Percentiles rank a stretch among this genome's conserved stretches.
Conservation (phyloP, 768 basidiomycete genomes). For the Steccherinum ochraceum region DNA sequence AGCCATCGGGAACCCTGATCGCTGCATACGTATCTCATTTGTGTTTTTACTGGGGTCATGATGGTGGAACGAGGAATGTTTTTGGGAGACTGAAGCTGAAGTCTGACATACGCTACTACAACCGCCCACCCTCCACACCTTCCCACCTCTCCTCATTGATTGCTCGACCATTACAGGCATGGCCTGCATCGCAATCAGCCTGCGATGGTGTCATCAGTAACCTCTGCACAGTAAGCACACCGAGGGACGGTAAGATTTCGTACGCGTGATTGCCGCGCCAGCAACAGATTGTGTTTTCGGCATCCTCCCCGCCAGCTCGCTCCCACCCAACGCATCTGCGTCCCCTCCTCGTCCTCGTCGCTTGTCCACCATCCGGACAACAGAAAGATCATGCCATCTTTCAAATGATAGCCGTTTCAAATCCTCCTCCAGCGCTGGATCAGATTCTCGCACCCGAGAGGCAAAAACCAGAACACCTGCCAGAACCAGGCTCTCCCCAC, state of each 20-base stretch:
- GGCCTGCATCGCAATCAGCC: background rate
- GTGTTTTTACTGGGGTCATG: no score
- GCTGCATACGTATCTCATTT: no score
- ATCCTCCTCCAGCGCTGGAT: background rate
- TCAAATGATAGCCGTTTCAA: background rate
- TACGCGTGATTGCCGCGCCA: background rate
- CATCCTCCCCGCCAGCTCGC: background rate
- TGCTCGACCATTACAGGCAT: no score
- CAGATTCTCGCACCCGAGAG: background rate
- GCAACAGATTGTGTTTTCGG: background rate
- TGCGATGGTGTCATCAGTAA: background rate
- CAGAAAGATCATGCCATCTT: background rate
- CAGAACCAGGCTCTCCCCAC: no score
- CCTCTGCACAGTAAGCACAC: background rate
- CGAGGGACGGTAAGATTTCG: background rate
- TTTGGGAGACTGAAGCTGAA: no score
- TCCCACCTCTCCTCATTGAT: background rate
- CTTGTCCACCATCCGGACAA: background rate
- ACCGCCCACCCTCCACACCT: no score
- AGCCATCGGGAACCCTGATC: constrained; percentile 15
- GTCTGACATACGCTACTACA: no score
- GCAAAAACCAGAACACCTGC: background rate
- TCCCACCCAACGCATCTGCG: background rate
- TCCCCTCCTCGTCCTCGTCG: no score
- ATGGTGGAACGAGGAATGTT: no score